These are phyloP conservation scores for Xylogone sp. DNA, from an alignment of 2,329 filamentous ascomycete species.

Conservation along the genomic window DNA sequence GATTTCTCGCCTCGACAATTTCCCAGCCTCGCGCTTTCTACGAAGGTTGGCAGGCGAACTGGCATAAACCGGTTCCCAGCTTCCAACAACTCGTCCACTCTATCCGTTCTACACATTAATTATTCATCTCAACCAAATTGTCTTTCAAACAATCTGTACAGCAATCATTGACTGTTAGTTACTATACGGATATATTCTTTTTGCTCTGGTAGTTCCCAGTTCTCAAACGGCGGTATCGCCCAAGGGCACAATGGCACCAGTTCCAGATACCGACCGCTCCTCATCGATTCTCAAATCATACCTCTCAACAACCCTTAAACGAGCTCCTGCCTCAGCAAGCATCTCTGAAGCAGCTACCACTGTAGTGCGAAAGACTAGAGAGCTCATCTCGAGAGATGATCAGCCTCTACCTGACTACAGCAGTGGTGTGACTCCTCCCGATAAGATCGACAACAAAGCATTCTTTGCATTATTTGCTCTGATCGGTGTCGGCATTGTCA, in stretches of 20 bases:
- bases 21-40: neutral
- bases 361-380: neutral
- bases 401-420: conserved; percentile 32
- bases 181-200: neutral
- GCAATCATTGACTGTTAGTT: neutral
- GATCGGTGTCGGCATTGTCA: conserved; percentile 72
- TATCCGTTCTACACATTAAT: neutral
- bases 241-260: conserved; percentile 4
- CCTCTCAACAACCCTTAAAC: conserved; percentile 2
- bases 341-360: neutral
- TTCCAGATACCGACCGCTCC: neutral
- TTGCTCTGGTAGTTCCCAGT: neutral
- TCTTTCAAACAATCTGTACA: no score
- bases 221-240: neutral
- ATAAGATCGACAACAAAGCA: conserved; percentile 54
- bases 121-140: neutral
- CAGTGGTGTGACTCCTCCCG: conserved; percentile 48
- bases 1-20: neutral
- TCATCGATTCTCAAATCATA: neutral
- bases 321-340: neutral
- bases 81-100: neutral
- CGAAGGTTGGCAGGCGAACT: neutral
- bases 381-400: neutral
- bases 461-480: conserved; percentile 85
- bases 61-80: neutral